A percentile compares a stretch with the other conserved stretches of the same genome.
These are phyloP conservation scores for Medicago truncatula DNA, from an alignment of 306 rosid genomes.

Conservation along the genomic window MtrunA17r5.0-ANR NC_053048.1:44876001-44876500, in stretches of 20 bases:
- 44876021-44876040: neutral
- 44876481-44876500: constrained; percentile 22
- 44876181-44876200: constrained; percentile 17
- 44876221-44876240: constrained; percentile 23
- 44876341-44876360: constrained; percentile 31
- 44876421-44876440: constrained; percentile 28
- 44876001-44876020: too few species aligned
- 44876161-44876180: constrained; percentile 15
- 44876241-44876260: constrained; percentile 3
- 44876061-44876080: constrained; percentile 23
- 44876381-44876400: neutral
- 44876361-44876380: constrained; percentile 5
- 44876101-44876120: constrained; percentile 23
- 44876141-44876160: neutral
- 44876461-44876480: constrained; percentile 40
- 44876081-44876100: constrained; percentile 38
- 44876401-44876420: constrained; percentile 9
- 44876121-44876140: constrained; percentile 30
- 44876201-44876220: neutral
- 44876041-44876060: constrained; percentile 25
- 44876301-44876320: constrained; percentile 18
- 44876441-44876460: constrained; percentile 38
- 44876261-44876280: neutral
- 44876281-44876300: constrained; percentile 8
- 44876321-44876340: constrained; percentile 16